Conservation (phyloP, 495 filamentous ascomycete species). For the Hyaloscypha variabilis region DNA sequence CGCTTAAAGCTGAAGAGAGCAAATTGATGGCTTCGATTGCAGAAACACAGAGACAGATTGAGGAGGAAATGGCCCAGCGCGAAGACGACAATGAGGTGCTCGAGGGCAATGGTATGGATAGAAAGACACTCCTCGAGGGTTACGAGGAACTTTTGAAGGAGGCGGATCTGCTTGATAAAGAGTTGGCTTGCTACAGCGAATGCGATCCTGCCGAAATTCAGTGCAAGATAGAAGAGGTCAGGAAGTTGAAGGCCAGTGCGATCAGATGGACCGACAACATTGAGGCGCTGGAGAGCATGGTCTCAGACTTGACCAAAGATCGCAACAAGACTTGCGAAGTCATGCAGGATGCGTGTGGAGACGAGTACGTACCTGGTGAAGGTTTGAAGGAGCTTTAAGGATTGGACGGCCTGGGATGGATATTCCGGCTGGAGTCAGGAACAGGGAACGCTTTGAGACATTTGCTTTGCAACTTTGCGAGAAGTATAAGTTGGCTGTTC, state of each 20-base stretch:
- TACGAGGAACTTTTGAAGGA: conserved; percentile 39
- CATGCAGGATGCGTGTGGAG: conserved; percentile 60
- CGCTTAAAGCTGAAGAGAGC: conserved; percentile 56
- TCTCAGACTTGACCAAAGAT: conserved; percentile 54
- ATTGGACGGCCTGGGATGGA: background rate
- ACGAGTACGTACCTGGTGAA: conserved; percentile 65
- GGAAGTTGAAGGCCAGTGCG: conserved; percentile 47
- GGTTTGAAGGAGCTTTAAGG: conserved; percentile 55
- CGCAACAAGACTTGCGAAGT: conserved; percentile 52
- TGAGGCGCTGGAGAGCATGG: conserved; percentile 58
- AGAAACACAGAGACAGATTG: conserved; percentile 45
- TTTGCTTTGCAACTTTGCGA: background rate
- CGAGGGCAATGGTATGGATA: conserved; percentile 26
- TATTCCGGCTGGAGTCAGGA: background rate
- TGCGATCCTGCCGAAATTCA: conserved; percentile 54
- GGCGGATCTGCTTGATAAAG: conserved; percentile 40
- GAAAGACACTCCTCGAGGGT: conserved; percentile 37
- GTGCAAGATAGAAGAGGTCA: conserved; percentile 52
- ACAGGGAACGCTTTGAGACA: background rate
- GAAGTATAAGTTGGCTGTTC: conserved; percentile 10
- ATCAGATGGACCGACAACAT: conserved; percentile 66
- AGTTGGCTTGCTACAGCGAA: conserved; percentile 51
- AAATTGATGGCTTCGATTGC: conserved; percentile 41
- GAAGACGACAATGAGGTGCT: conserved; percentile 43
- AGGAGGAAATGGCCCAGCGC: conserved; percentile 45